Percentiles rank a stretch among this genome's conserved stretches.
Evolutionary conservation across 805 yeast genomes (phyloP).

Genomic region (Candida schatavii): DNA sequence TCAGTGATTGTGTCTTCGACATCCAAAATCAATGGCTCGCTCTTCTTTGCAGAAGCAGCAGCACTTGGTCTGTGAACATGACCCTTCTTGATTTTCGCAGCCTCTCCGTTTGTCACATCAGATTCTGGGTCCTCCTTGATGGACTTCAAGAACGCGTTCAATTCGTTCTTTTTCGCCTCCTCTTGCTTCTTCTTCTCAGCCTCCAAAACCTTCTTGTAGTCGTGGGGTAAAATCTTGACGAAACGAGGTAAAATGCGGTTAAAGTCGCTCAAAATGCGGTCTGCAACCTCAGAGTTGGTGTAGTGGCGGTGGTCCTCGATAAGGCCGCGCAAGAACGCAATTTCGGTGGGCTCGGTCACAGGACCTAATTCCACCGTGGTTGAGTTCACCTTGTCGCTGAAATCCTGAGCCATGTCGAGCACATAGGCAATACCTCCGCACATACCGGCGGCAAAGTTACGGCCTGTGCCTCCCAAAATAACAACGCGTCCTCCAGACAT

Average conservation of each 20-base stretch:
- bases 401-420: constrained; percentile 91
- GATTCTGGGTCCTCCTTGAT: constrained; percentile 80
- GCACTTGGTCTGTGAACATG: constrained; percentile 37
- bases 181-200: constrained; percentile 64
- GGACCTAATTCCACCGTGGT: constrained; percentile 79
- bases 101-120: constrained; percentile 89
- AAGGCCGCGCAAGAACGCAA: constrained; percentile 89
- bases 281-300: constrained; percentile 90
- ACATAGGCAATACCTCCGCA: constrained; percentile 99
- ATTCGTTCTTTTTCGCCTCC: constrained; percentile 64
- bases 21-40: constrained; percentile 85
- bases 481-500: constrained; percentile 99
- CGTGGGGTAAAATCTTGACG: constrained; percentile 89
- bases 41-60: constrained; percentile 17
- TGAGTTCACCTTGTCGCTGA: constrained; percentile 70
- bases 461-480: constrained; percentile 85
- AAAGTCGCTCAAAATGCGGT: constrained; percentile 77
- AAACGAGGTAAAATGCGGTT: constrained; percentile 84
- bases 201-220: constrained; percentile 86
- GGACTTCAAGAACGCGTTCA: constrained; percentile 61
- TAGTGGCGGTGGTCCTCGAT: constrained; percentile 94
- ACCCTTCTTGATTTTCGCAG: constrained; percentile 53
- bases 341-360: constrained; percentile 83
- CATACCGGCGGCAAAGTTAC: constrained; percentile 97
- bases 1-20: constrained; percentile 86